Evolutionary conservation across 2,329 filamentous ascomycete genomes (phyloP).

Genomic region (Exophiala sideris): DNA sequence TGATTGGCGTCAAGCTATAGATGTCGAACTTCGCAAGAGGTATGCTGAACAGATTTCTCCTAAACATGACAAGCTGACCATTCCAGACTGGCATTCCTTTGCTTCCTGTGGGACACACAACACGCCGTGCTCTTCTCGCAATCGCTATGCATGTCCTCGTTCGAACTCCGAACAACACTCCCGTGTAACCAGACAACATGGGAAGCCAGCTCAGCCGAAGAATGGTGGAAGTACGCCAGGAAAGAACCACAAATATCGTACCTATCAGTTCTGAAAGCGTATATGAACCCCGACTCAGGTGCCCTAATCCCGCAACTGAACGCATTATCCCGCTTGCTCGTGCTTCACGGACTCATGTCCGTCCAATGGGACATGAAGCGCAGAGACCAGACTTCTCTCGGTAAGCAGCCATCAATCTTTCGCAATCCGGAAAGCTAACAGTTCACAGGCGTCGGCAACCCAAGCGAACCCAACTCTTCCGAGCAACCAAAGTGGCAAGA

Average conservation of each 20-base stretch:
- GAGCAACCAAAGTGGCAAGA: conserved; percentile 50
- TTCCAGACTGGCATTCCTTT: conserved; percentile 52
- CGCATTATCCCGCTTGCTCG: conserved; percentile 50
- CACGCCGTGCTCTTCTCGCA: conserved; percentile 65
- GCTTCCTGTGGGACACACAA: conserved; percentile 66
- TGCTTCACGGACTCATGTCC: conserved; percentile 62
- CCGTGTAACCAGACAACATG: conserved; percentile 56
- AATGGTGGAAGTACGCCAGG: conserved; percentile 47
- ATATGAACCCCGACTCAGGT: conserved; percentile 46
- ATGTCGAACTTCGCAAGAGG: conserved; percentile 58
- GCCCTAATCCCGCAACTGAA: conserved; percentile 45
- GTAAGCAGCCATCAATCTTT: conserved; percentile 34
- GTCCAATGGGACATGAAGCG: conserved; percentile 61
- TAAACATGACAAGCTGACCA: neutral
- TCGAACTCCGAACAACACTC: conserved; percentile 56
- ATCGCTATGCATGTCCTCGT: conserved; percentile 63
- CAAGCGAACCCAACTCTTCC: conserved; percentile 23
- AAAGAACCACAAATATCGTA: conserved; percentile 36
- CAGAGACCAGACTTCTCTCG: conserved; percentile 59
- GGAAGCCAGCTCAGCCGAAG: conserved; percentile 54
- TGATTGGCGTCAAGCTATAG: conserved; percentile 53
- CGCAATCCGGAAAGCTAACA: neutral
- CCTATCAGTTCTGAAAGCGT: conserved; percentile 54
- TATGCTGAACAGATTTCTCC: neutral
- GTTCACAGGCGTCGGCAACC: conserved; percentile 1